A percentile compares a stretch with the other conserved stretches of the same genome.
Conservation (phyloP, 805 yeast genomes). For the Suhomyces vadensis region DNA sequence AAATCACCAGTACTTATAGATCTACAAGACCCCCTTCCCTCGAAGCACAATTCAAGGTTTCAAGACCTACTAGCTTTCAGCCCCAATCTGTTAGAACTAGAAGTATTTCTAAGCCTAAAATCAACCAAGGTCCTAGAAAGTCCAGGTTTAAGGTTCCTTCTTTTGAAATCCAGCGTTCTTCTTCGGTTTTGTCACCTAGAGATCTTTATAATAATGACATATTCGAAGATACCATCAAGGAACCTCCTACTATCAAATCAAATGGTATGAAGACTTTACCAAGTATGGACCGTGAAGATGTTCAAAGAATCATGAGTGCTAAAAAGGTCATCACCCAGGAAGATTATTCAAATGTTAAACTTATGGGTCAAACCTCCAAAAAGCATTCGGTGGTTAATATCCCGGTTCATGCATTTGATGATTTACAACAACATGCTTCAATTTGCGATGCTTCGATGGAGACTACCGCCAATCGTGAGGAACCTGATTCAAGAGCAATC, state of each 20-base stretch:
- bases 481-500: conserved; percentile 1
- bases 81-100: conserved; percentile 2
- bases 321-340: conserved; percentile 42
- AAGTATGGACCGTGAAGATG: conserved; percentile 49
- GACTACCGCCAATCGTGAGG: background rate
- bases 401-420: conserved; percentile 26
- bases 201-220: conserved; percentile 42
- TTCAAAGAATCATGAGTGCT: conserved; percentile 38
- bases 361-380: conserved; percentile 22
- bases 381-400: conserved; percentile 30
- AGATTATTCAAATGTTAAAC: conserved; percentile 38
- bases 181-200: conserved; percentile 36
- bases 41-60: conserved; percentile 4
- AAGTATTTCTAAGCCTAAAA: conserved; percentile 1
- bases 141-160: conserved; percentile 45
- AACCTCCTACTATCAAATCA: conserved; percentile 42
- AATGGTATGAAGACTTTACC: conserved; percentile 50
- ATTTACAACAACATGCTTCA: conserved; percentile 35
- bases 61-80: conserved; percentile 4
- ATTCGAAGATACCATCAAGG: conserved; percentile 29
- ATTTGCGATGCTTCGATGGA: conserved; percentile 25
- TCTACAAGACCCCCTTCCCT: background rate
- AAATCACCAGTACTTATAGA: background rate
- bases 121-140: conserved; percentile 1
- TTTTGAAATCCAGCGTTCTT: conserved; percentile 40